Conservation (phyloP, 2,329 filamentous ascomycete genomes). For the Keithomyces neogunnii region DNA sequence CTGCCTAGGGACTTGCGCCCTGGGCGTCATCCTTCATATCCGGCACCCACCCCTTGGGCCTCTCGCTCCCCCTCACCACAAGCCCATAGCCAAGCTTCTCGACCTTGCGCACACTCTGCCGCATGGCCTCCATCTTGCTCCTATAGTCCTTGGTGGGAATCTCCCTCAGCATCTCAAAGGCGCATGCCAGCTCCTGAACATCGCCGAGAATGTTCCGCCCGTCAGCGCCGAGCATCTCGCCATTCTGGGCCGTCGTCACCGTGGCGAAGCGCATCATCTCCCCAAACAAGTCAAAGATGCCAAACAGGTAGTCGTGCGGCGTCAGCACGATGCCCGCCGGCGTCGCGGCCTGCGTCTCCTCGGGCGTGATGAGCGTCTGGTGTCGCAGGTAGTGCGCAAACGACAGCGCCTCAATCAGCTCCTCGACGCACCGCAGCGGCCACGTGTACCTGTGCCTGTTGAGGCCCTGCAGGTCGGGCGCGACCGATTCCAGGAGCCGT, state of each 20-base stretch:
- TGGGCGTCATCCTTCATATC: slow-evolving; percentile 46
- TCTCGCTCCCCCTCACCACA: slow-evolving; percentile 76
- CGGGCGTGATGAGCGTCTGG: slow-evolving; percentile 63
- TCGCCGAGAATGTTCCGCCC: slow-evolving; percentile 64
- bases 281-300: slow-evolving; percentile 87
- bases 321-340: slow-evolving; percentile 55
- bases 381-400: slow-evolving; percentile 81
- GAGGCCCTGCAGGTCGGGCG: slow-evolving; percentile 65
- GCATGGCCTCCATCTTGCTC: slow-evolving; percentile 81
- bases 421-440: slow-evolving; percentile 80
- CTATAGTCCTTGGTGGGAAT: slow-evolving; percentile 48
- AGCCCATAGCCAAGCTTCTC: slow-evolving; percentile 85
- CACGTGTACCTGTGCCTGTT: slow-evolving; percentile 77
- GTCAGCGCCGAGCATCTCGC: slow-evolving; percentile 31
- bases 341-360: slow-evolving; percentile 45
- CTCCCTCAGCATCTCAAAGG: slow-evolving; percentile 66
- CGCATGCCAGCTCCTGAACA: slow-evolving; percentile 67
- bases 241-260: slow-evolving; percentile 71
- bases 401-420: slow-evolving; percentile 85
- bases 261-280: slow-evolving; percentile 97
- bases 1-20: neutral
- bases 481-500: slow-evolving; percentile 57
- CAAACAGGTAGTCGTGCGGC: slow-evolving; percentile 79
- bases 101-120: slow-evolving; percentile 84
- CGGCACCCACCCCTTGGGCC: slow-evolving; percentile 86